phyloP scores from a whole-genome alignment of 495 filamentous ascomycete genomes.

The Staphylotrichum tortipilum region DNA sequence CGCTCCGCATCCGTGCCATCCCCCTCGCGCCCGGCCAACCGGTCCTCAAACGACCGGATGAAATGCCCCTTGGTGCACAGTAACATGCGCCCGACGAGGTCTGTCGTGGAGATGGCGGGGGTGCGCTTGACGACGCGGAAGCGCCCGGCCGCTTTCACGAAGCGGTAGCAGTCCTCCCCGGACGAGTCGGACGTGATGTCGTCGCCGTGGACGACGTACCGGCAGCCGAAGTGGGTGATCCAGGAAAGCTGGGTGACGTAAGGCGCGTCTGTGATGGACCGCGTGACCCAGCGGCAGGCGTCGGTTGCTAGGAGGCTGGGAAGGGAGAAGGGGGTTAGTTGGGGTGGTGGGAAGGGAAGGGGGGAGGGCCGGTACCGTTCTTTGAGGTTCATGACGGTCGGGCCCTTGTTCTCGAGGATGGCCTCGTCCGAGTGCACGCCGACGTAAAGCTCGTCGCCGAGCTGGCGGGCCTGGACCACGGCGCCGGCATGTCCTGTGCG shows the following conservation, averaged over 20 bases:
- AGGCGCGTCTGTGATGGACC: slow-evolving; percentile 72
- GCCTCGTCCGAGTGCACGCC: slow-evolving; percentile 92
- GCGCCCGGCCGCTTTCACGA: slow-evolving; percentile 81
- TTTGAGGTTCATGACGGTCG: slow-evolving; percentile 87
- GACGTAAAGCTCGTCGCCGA: slow-evolving; percentile 80
- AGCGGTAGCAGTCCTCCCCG: slow-evolving; percentile 94
- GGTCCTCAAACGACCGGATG: slow-evolving; percentile 60
- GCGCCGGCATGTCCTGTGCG: slow-evolving; percentile 81
- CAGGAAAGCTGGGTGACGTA: slow-evolving; percentile 91
- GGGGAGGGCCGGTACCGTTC: slow-evolving; percentile 54
- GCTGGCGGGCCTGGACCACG: slow-evolving; percentile 66
- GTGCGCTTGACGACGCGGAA: slow-evolving; percentile 96
- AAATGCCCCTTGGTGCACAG: slow-evolving; percentile 85
- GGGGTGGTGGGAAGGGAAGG: slow-evolving; percentile 4
- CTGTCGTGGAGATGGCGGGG: slow-evolving; percentile 91
- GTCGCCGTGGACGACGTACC: slow-evolving; percentile 93
- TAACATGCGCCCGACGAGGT: slow-evolving; percentile 94
- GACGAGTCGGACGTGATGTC: slow-evolving; percentile 90
- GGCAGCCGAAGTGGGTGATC: slow-evolving; percentile 90
- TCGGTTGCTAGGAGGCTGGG: slow-evolving; percentile 66
- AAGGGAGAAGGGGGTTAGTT: slow-evolving; percentile 11
- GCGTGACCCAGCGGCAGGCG: slow-evolving; percentile 89
- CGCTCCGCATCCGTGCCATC: slow-evolving; percentile 58
- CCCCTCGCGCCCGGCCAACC: slow-evolving; percentile 65
- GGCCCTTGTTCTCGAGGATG: slow-evolving; percentile 93